These are phyloP conservation scores for Aspergillus phoenicis DNA, from an alignment of 2,329 filamentous ascomycete genomes.

Conservation along the genomic window DNA sequence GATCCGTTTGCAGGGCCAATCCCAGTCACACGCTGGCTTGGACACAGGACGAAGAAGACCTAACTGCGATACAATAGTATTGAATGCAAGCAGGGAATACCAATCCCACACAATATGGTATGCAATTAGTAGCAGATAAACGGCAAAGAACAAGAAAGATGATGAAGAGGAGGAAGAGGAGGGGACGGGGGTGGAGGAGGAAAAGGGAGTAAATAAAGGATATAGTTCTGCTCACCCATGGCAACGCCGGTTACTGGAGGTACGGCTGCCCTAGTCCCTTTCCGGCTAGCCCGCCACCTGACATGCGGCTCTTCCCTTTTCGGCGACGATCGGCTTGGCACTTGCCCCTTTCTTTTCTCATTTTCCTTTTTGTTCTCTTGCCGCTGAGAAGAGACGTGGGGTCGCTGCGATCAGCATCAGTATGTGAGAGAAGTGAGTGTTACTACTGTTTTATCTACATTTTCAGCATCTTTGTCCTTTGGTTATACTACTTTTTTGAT, in stretches of 20 bases:
- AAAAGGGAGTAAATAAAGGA: slow-evolving; percentile 43
- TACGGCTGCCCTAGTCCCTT: slow-evolving; percentile 36
- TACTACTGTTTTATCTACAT: neutral
- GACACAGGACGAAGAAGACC: slow-evolving; percentile 15
- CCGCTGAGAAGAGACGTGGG: neutral
- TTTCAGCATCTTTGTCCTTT: neutral
- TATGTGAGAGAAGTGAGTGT: neutral
- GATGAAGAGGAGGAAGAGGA: slow-evolving; percentile 29
- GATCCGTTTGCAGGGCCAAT: slow-evolving; percentile 15
- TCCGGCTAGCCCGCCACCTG: slow-evolving; percentile 49
- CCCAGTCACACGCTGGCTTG: slow-evolving; percentile 13
- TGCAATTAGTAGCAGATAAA: slow-evolving; percentile 34
- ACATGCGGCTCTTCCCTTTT: slow-evolving; percentile 51
- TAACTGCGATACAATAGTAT: slow-evolving; percentile 19
- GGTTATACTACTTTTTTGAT: neutral
- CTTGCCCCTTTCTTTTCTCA: slow-evolving; percentile 8
- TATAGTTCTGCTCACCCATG: slow-evolving; percentile 38
- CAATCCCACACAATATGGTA: slow-evolving; percentile 31
- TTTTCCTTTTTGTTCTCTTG: neutral
- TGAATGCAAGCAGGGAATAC: slow-evolving; percentile 29
- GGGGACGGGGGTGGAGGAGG: slow-evolving; percentile 21
- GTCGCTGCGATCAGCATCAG: neutral
- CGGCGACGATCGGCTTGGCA: slow-evolving; percentile 42
- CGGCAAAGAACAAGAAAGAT: slow-evolving; percentile 22
- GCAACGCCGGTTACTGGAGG: slow-evolving; percentile 44